Evolutionary conservation across 306 rosid species (phyloP), one percentile per base, ranked within the genome.

Genomic region (Erythrophleum fordii): DNA sequence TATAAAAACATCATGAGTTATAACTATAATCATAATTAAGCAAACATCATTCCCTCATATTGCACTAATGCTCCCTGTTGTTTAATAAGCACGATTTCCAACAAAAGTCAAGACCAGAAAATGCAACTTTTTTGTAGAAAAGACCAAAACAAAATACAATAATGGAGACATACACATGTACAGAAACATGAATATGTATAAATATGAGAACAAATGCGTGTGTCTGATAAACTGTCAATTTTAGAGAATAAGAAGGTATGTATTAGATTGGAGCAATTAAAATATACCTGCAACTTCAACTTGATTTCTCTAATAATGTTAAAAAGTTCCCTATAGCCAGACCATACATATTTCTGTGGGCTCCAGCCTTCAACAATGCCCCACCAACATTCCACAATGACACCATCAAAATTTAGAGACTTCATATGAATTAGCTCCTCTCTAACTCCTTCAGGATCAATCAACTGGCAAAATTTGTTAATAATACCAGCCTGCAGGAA

Each of bases 341-440:
- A 93, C 99, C 99, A 95, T 45, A 83, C 84, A 51, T 93, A 95
- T 81, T 95, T 95, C 69, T 89, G 99, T 5, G 98, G 92, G 83
- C 81, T 87, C 96, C 96, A 95, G 61, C 91, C 93, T 86, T 95
- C 99, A 81, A 91, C 86, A 67, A 95, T 91, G 34, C 99, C 98
- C 99, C 99, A 95, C 99, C 99, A 95, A 85, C 99, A 95, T 77
- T 93, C 93, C 76, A 95, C 92, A 59, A 88, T 79, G 68, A 95
- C 87, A 53, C 99, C 99, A 76, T 95, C 99, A 23, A 89, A 83
- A 68, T 91, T 86, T 74, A 93, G 82, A 66, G 99, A 88, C 84
- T 91, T 88, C 75, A 91, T 76, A 83, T 88, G 93, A 73, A 88
- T 83, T 61, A 95, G 87, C 90, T 93, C 97, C 86, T 86, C 92